These are phyloP conservation scores for Chlorophyllum brunneum DNA, from an alignment of 768 basidiomycete species.

Conservation along the genomic window DNA sequence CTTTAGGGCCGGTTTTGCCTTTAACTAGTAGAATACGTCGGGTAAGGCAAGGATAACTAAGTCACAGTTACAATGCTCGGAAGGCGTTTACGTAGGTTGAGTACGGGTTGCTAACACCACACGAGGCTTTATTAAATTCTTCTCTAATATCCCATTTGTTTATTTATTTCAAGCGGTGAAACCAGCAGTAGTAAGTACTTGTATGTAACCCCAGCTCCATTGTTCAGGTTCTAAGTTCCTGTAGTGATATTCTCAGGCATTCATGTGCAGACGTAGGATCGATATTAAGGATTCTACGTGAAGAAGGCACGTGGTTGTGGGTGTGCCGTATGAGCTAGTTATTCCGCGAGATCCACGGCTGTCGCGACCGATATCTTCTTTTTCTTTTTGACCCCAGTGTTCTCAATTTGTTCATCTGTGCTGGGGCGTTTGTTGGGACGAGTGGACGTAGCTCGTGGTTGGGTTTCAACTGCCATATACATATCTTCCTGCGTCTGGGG, in stretches of 20 bases:
- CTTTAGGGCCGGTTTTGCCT: constrained; percentile 15
- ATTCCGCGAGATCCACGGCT: constrained; percentile 76
- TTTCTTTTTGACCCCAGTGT: constrained; percentile 45
- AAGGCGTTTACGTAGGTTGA: too few species aligned
- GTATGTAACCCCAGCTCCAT: too few species aligned
- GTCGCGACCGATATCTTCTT: constrained; percentile 68
- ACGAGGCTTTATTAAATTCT: too few species aligned
- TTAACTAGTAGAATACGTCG: background rate
- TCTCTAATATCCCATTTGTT: too few species aligned
- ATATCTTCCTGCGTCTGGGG: constrained; percentile 37
- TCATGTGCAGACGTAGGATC: too few species aligned
- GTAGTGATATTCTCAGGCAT: too few species aligned
- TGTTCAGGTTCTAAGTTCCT: too few species aligned
- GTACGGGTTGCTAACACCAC: too few species aligned
- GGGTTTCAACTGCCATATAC: constrained; percentile 19
- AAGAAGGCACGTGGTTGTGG: background rate
- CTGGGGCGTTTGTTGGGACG: constrained; percentile 29
- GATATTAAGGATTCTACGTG: too few species aligned
- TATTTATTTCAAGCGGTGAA: too few species aligned
- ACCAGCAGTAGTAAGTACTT: background rate
- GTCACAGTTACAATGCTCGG: too few species aligned
- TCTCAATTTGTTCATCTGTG: constrained; percentile 17
- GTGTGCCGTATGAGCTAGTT: constrained; percentile 6
- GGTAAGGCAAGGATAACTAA: too few species aligned
- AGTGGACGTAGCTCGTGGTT: background rate